A percentile compares a stretch with the other conserved stretches of the same genome.
Conservation (phyloP, 257 asterid genomes). For the Solanum paucissectum region DNA sequence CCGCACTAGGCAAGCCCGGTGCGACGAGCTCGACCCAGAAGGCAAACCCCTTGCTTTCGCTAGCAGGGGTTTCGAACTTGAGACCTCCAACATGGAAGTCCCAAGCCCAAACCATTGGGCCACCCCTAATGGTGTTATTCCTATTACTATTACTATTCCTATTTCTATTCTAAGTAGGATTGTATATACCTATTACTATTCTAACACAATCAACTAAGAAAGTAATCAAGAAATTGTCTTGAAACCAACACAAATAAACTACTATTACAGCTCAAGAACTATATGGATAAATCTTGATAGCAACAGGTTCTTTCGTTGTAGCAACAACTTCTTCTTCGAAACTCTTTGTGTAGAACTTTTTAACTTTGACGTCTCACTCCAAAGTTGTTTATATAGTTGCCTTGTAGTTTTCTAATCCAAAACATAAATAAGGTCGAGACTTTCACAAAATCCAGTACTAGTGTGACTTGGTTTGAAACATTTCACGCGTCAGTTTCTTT, state of each 20-base stretch:
- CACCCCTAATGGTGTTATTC: too few species aligned
- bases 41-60: too few species aligned
- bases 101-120: too few species aligned
- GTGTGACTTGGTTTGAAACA: not conserved
- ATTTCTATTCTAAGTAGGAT: too few species aligned
- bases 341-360: not conserved
- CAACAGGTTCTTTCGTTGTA: not conserved
- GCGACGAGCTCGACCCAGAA: too few species aligned
- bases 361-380: not conserved
- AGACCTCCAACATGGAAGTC: too few species aligned
- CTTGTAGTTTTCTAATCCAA: not conserved
- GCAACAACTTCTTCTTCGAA: not conserved
- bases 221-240: not conserved
- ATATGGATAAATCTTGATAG: not conserved
- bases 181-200: too few species aligned
- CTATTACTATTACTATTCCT: too few species aligned
- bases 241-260: not conserved
- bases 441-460: not conserved
- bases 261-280: not conserved
- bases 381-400: not conserved
- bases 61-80: too few species aligned
- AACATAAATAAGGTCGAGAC: not conserved
- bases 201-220: not conserved
- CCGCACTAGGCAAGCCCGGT: too few species aligned
- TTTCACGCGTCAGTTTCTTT: not conserved